Evolutionary conservation across 345 rosid species (phyloP).

Genomic region (Mallotus nudiflorus): DNA sequence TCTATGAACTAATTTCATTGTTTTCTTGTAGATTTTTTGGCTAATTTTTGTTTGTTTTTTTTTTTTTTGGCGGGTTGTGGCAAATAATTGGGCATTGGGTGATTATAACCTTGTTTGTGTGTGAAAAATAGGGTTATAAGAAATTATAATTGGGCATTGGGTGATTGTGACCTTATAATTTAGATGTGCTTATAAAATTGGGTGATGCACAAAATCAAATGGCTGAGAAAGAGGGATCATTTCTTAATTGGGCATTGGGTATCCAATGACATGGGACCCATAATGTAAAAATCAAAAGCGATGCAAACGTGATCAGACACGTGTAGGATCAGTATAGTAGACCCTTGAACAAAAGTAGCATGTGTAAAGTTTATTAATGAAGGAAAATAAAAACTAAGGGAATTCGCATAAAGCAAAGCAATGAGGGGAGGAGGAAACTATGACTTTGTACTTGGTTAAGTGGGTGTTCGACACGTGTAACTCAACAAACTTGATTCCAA

Average conservation of each 20-base stretch:
- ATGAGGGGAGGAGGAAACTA: not conserved
- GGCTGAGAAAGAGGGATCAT: not conserved
- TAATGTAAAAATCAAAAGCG: not conserved
- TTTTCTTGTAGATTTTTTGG: too few species aligned
- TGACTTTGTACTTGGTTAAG: conserved; percentile 13
- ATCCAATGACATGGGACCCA: conserved; percentile 36
- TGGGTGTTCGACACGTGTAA: conserved; percentile 45
- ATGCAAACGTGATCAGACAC: conserved; percentile 13
- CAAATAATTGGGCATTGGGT: too few species aligned
- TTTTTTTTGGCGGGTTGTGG: too few species aligned
- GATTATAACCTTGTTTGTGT: too few species aligned
- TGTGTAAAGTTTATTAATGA: not conserved
- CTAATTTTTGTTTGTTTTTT: too few species aligned
- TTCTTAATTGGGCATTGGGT: conserved; percentile 12
- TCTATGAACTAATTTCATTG: too few species aligned
- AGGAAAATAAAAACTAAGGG: not conserved
- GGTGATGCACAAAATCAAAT: too few species aligned
- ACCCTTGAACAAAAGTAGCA: too few species aligned
- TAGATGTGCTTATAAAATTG: too few species aligned
- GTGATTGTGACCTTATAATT: too few species aligned
- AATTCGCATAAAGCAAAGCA: conserved; percentile 21
- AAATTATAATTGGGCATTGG: too few species aligned
- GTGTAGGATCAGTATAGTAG: conserved; percentile 20
- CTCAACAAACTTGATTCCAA: conserved; percentile 19
- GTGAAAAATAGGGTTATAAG: too few species aligned